A percentile compares a stretch with the other conserved stretches of the same genome.
These are phyloP conservation scores for Melanomma pulvis-pyrius DNA, from an alignment of 495 filamentous ascomycete species.

Conservation along the genomic window DNA sequence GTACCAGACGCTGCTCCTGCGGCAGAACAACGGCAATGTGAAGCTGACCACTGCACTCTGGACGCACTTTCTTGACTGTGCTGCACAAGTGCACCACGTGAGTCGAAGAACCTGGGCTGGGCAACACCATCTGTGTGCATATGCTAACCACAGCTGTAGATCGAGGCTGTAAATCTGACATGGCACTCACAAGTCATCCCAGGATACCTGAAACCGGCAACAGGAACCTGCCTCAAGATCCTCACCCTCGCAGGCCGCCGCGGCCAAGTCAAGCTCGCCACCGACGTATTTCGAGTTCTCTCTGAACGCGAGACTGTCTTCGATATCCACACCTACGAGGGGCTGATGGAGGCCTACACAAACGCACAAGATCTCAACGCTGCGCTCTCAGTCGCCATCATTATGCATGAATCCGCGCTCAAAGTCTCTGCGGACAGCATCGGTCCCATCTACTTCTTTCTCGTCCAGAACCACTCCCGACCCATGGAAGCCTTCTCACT, in stretches of 20 bases:
- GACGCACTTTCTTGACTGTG: constrained; percentile 71
- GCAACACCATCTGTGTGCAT: neutral
- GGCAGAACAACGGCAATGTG: neutral
- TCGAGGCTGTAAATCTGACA: constrained; percentile 55
- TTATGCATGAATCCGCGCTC: constrained; percentile 67
- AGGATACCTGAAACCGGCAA: constrained; percentile 65
- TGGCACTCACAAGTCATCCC: constrained; percentile 63
- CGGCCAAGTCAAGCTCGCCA: constrained; percentile 69
- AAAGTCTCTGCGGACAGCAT: constrained; percentile 58
- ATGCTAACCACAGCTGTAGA: constrained; percentile 9
- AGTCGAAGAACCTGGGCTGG: constrained; percentile 18
- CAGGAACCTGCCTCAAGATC: constrained; percentile 64
- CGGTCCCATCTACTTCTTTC: constrained; percentile 55
- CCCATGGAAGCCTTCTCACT: constrained; percentile 54
- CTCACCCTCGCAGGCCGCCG: constrained; percentile 68
- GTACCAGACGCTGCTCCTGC: constrained; percentile 39
- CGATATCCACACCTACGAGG: constrained; percentile 71
- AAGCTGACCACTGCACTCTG: constrained; percentile 57
- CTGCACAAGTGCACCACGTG: constrained; percentile 57
- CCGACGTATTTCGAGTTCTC: constrained; percentile 61
- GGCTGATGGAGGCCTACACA: constrained; percentile 69
- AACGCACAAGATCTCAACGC: constrained; percentile 49
- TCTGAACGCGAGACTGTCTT: constrained; percentile 54
- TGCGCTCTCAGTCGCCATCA: constrained; percentile 57
- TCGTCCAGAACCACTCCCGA: constrained; percentile 43